Evolutionary conservation across 345 rosid genomes (phyloP).

Genomic region (Populus euphratica): DNA sequence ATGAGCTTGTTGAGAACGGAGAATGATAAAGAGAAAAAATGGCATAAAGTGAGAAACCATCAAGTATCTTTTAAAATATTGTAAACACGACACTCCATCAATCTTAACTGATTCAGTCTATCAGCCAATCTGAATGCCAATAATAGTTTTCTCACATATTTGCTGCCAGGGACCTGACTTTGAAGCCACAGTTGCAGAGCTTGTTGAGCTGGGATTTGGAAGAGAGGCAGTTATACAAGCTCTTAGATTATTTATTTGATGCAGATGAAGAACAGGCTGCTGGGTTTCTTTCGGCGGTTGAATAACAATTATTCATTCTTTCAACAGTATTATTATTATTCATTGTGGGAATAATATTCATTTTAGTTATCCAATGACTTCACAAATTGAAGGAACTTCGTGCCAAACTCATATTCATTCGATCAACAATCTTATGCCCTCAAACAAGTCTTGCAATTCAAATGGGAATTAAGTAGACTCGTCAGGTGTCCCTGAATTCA

Average conservation of each 20-base stretch:
- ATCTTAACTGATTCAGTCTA: not conserved
- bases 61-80: too few relatives aligned
- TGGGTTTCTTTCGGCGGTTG: slow-evolving; percentile 83
- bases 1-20: too few relatives aligned
- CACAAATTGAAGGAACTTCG: not conserved
- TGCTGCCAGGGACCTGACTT: slow-evolving; percentile 62
- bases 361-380: not conserved
- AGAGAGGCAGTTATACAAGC: slow-evolving; percentile 86
- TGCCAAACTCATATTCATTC: not conserved
- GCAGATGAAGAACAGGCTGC: slow-evolving; percentile 98
- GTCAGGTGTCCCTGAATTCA: not conserved
- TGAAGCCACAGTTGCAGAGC: slow-evolving; percentile 86
- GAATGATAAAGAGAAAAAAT: too few relatives aligned
- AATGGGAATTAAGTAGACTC: slow-evolving; percentile 2
- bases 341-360: slow-evolving; percentile 1
- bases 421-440: not conserved
- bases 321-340: not conserved
- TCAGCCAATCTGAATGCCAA: not conserved
- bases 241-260: slow-evolving; percentile 49
- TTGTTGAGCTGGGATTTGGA: slow-evolving; percentile 77
- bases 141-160: not conserved
- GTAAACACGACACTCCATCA: not conserved
- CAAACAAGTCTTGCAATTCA: slow-evolving; percentile 7
- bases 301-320: slow-evolving; percentile 3
- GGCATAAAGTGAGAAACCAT: too few relatives aligned